Conservation (phyloP, 768 basidiomycete genomes). For the Hypsizygus marmoreus region DNA sequence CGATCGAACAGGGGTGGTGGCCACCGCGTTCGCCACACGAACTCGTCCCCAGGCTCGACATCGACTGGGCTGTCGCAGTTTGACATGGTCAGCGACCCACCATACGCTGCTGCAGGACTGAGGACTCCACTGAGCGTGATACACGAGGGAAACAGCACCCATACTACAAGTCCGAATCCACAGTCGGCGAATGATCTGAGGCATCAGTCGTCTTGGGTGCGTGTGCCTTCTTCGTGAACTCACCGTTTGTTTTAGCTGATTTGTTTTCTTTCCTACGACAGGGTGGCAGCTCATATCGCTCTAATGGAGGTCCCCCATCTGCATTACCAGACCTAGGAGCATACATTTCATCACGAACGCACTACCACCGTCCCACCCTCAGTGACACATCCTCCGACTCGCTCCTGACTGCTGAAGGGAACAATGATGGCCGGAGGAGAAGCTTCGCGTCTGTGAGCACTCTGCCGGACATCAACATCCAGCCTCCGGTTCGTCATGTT, state of each 20-base stretch:
- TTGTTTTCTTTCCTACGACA: conserved; percentile 1
- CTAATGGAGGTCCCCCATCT: conserved; percentile 10
- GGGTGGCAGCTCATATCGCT: conserved; percentile 20
- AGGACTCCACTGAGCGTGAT: conserved; percentile 55
- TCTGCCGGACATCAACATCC: conserved; percentile 33
- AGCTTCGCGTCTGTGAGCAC: conserved; percentile 25
- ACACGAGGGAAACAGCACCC: conserved; percentile 51
- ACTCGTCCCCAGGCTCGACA: conserved; percentile 53
- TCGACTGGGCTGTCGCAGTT: conserved; percentile 59
- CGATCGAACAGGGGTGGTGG: conserved; percentile 25
- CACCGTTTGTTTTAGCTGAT: not conserved
- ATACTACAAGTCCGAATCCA: conserved; percentile 38
- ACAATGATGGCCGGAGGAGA: conserved; percentile 9
- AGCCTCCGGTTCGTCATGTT: conserved; percentile 35
- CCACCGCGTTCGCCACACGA: conserved; percentile 38
- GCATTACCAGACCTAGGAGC: conserved; percentile 11
- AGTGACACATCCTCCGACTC: conserved; percentile 23
- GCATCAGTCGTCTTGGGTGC: conserved; percentile 39
- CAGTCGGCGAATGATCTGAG: conserved; percentile 23
- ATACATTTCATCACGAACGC: conserved; percentile 1
- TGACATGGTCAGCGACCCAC: conserved; percentile 51
- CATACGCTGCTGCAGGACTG: conserved; percentile 23
- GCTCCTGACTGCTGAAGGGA: conserved; percentile 19
- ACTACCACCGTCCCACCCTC: conserved; percentile 14
- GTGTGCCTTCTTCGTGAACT: conserved; percentile 13